phyloP scores from a whole-genome alignment of 306 rosid genomes.

The Glycine tomentella region DNA sequence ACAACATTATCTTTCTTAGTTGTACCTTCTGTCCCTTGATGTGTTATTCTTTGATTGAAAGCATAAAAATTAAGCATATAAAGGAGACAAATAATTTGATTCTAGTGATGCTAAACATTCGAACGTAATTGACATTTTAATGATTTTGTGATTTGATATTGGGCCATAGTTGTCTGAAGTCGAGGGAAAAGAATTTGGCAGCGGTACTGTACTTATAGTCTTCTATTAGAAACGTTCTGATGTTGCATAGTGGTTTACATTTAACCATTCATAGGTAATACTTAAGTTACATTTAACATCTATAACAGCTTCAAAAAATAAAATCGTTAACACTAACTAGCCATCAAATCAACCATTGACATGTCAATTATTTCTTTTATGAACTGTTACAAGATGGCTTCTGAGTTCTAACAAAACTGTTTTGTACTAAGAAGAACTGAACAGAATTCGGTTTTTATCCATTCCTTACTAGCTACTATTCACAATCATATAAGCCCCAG shows the following conservation, averaged over 20 bases:
- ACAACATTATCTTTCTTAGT: too few species aligned
- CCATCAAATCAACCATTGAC: not conserved
- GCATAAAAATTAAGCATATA: too few species aligned
- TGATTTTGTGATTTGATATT: too few species aligned
- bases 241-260: not conserved
- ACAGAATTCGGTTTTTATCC: not conserved
- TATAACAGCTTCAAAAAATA: not conserved
- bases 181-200: too few species aligned
- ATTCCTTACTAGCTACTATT: slow-evolving; percentile 31
- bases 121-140: too few species aligned
- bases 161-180: too few species aligned
- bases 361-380: not conserved
- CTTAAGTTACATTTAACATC: not conserved
- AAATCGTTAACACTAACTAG: not conserved
- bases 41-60: too few species aligned
- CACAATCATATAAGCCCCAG: slow-evolving; percentile 13
- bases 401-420: slow-evolving; percentile 24
- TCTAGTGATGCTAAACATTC: too few species aligned
- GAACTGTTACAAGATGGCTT: slow-evolving; percentile 19
- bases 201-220: too few species aligned
- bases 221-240: too few species aligned
- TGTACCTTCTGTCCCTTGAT: too few species aligned
- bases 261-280: not conserved
- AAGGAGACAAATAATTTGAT: too few species aligned
- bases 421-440: not conserved